Conservation (phyloP, 495 filamentous ascomycete genomes). For the Tuber aestivum region DNA sequence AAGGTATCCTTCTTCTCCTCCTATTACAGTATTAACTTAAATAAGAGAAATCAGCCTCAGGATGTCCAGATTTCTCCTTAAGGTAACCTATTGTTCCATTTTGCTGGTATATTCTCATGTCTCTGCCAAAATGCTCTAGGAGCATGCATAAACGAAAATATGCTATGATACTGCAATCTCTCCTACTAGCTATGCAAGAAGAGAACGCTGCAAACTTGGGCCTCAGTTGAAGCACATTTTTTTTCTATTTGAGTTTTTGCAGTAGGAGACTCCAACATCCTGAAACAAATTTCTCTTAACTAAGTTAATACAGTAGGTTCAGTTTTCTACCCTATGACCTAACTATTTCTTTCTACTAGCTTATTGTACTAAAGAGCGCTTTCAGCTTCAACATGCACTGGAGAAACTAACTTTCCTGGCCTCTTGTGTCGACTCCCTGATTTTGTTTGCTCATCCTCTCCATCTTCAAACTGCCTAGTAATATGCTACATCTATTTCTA, state of each 20-base stretch:
- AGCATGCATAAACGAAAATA: too few species aligned
- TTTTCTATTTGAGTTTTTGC: neutral
- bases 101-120: too few species aligned
- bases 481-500: neutral
- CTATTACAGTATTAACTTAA: neutral
- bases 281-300: too few species aligned
- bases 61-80: neutral
- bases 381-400: neutral
- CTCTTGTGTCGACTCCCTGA: neutral
- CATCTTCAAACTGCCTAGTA: neutral
- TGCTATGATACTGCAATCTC: too few species aligned
- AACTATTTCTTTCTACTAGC: neutral
- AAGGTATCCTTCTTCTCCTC: neutral
- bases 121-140: too few species aligned
- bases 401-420: neutral
- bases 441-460: neutral
- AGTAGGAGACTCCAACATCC: neutral
- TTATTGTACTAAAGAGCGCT: neutral
- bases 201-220: too few species aligned
- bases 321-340: neutral
- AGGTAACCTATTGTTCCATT: neutral
- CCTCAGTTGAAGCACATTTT: neutral
- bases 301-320: neutral
- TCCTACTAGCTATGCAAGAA: too few species aligned
- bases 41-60: neutral